A percentile compares a stretch with the other conserved stretches of the same genome.
phyloP scores from a whole-genome alignment of 1,139 yeast genomes.

The Hansenula lynferdii region DNA sequence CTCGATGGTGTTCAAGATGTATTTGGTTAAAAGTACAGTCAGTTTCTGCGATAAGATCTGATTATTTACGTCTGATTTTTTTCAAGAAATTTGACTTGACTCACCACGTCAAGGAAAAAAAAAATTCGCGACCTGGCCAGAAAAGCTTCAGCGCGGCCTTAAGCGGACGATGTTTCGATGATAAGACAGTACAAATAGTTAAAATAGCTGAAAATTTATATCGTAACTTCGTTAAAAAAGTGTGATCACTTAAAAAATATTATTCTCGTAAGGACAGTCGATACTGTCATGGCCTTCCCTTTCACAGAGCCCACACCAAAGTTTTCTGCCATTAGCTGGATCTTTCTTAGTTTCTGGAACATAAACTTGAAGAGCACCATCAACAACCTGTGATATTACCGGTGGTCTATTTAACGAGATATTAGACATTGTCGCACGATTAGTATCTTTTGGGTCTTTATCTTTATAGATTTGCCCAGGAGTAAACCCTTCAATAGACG shows the following conservation, averaged over 20 bases:
- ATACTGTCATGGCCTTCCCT: conserved; percentile 81
- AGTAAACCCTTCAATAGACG: too few relatives aligned
- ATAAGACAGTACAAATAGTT: too few relatives aligned
- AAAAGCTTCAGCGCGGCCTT: too few relatives aligned
- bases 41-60: too few relatives aligned
- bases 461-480: not conserved
- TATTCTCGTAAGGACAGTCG: conserved; percentile 76
- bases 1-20: not conserved
- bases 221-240: not conserved
- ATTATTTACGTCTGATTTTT: not conserved
- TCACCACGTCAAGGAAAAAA: not conserved
- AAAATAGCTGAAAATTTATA: not conserved
- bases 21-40: not conserved
- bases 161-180: too few relatives aligned
- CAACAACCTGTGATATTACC: conserved; percentile 22
- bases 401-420: conserved; percentile 18
- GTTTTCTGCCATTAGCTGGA: conserved; percentile 66
- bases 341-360: conserved; percentile 48
- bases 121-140: too few relatives aligned
- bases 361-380: conserved; percentile 47
- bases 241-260: conserved; percentile 16
- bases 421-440: conserved; percentile 7
- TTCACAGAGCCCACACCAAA: conserved; percentile 95
- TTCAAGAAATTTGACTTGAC: not conserved
- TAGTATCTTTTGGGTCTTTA: not conserved